phyloP scores from a whole-genome alignment of 805 yeast genomes.

The Priceomyces carsonii region DNA sequence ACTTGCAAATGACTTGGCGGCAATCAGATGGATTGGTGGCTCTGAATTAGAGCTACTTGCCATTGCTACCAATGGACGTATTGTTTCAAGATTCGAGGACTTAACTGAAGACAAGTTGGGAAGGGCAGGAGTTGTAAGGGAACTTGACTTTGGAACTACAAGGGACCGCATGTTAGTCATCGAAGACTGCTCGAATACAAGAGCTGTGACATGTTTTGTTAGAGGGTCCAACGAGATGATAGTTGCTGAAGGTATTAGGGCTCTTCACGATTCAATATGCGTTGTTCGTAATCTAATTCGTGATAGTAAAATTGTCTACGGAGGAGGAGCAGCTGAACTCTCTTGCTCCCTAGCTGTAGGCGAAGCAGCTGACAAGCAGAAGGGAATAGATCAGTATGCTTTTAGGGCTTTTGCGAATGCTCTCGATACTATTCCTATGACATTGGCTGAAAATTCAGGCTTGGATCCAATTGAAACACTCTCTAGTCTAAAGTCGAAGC shows the following conservation, averaged over 20 bases:
- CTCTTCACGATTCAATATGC: constrained; percentile 93
- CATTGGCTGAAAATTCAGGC: constrained; percentile 96
- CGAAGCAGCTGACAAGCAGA: constrained; percentile 88
- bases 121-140: constrained; percentile 79
- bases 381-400: constrained; percentile 97
- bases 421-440: constrained; percentile 88
- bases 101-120: constrained; percentile 81
- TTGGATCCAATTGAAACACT: constrained; percentile 90
- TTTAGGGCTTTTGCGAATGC: constrained; percentile 94
- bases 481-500: constrained; percentile 80
- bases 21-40: constrained; percentile 99
- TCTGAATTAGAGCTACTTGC: constrained; percentile 94
- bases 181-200: constrained; percentile 83
- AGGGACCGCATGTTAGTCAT: constrained; percentile 93
- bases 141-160: constrained; percentile 94
- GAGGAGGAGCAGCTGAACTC: constrained; percentile 98
- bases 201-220: constrained; percentile 88
- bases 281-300: constrained; percentile 94
- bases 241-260: constrained; percentile 94
- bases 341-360: constrained; percentile 89
- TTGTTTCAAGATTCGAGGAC: constrained; percentile 97
- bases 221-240: constrained; percentile 98
- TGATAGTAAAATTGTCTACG: constrained; percentile 95
- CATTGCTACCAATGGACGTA: constrained; percentile 95
- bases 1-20: constrained; percentile 85